Evolutionary conservation across 2,329 filamentous ascomycete genomes (phyloP), one percentile per base, ranked within the genome.

Genomic region (Fusarium circinatum): DNA sequence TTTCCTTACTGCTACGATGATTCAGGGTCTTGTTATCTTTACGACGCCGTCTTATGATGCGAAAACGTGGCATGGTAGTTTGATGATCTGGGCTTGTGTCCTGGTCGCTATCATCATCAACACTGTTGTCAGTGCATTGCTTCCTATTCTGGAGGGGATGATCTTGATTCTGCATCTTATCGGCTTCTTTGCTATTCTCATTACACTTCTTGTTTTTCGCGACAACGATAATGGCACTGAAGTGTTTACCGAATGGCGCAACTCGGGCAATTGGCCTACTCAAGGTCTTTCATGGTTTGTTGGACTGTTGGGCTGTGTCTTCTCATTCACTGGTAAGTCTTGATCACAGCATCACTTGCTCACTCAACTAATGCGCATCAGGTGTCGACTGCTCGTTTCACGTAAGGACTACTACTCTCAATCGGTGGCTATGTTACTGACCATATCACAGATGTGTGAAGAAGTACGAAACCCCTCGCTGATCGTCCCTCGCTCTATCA

Each of bases 181-280:
- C 4, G 84, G 85, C 3, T 86, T 88, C 75, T 84, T 87, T 58
- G 82, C 80, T 18, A 79, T 85, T 12, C 70, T 85, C 15, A 78
- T 83, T 1, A 80, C 82, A 2, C 66, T 71, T 4, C 73, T 85
- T 6, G 79, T 75, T 62, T 76, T 77, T 10, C 80, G 81, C 28
- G 77, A 78, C 11, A 73, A 76, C 2, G 74, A 80, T 2, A 75
- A 71, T 7, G 70, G 66, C 2, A 73, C 80, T 1, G 74, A 78
- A 1, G 79, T 83, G 3, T 83, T 82, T 28, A 65, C 75, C 1
- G 71, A 78, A 12, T 82, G 79, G 57, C 65, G 74, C 13, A 77
- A 77, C 20, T 63, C 64, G 20, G 75, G 75, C 12, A 56, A 65
- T 47, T 77, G 75, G 75, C 67, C 74, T 1, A 66, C 66, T 0